phyloP scores from a whole-genome alignment of 768 basidiomycete genomes.

The Pulveroboletus sp. region DNA sequence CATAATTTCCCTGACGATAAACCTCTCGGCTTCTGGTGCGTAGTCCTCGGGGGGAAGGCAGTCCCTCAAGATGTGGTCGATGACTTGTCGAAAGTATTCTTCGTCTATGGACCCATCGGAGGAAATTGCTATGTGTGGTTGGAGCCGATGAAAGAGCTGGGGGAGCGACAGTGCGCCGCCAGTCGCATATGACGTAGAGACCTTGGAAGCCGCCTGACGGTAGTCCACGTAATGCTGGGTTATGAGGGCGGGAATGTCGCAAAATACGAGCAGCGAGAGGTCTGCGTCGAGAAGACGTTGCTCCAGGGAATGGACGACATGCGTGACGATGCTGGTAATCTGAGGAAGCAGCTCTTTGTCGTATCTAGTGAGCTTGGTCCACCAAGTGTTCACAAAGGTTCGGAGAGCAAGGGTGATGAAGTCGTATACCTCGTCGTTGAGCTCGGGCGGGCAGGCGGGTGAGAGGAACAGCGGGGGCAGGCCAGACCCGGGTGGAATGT shows the following conservation, averaged over 20 bases:
- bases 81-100: constrained; percentile 73
- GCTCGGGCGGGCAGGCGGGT: constrained; percentile 44
- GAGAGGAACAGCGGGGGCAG: constrained; percentile 54
- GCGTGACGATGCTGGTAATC: constrained; percentile 54
- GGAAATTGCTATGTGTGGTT: constrained; percentile 79
- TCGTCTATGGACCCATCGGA: constrained; percentile 62
- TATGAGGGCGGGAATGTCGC: constrained; percentile 60
- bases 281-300: constrained; percentile 51
- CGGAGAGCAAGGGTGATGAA: constrained; percentile 75
- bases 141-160: constrained; percentile 72
- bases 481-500: constrained; percentile 38
- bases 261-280: constrained; percentile 56
- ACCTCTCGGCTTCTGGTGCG: constrained; percentile 65
- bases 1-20: constrained; percentile 79
- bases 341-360: constrained; percentile 81
- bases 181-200: constrained; percentile 64
- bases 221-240: constrained; percentile 79
- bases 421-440: constrained; percentile 60
- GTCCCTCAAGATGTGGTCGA: constrained; percentile 71
- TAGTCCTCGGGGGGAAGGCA: constrained; percentile 80
- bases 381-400: constrained; percentile 81
- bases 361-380: constrained; percentile 76
- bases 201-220: constrained; percentile 59
- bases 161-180: constrained; percentile 61
- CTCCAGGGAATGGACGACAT: constrained; percentile 60